Conservation (phyloP, 2,329 filamentous ascomycete species). For the Ceratocystis albifundus region DNA sequence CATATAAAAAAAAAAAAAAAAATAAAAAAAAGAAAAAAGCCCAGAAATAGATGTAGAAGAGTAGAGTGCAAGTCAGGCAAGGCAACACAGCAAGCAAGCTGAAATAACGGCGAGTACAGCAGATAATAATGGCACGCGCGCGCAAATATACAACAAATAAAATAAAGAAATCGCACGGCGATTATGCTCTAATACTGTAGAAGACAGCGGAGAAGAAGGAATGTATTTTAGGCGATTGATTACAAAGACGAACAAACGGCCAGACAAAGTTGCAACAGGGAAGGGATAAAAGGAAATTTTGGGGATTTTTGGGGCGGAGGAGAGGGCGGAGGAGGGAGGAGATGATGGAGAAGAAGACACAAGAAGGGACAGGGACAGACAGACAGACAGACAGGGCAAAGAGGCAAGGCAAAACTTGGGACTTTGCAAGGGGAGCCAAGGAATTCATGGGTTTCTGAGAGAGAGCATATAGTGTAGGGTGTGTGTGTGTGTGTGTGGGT, state of each 20-base stretch:
- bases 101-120: not conserved
- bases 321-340: too few species aligned
- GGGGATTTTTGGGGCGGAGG: too few species aligned
- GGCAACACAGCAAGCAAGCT: not conserved
- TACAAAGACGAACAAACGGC: not conserved
- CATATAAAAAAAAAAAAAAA: too few species aligned
- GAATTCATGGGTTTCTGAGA: too few species aligned
- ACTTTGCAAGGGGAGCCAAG: too few species aligned
- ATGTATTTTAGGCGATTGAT: not conserved
- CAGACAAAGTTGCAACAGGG: not conserved
- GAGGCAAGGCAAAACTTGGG: not conserved
- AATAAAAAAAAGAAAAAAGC: too few species aligned
- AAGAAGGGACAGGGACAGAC: not conserved
- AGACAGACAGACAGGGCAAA: not conserved
- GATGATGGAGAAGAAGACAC: not conserved
- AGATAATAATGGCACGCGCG: not conserved
- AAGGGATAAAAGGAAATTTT: not conserved
- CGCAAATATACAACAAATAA: not conserved
- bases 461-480: too few species aligned
- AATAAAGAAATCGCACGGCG: slow-evolving; percentile 3
- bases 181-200: not conserved
- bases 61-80: not conserved
- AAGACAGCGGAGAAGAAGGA: not conserved
- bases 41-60: not conserved
- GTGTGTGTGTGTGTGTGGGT: too few species aligned